phyloP scores from a whole-genome alignment of 352 stramenopile genomes.

The Peronosclerospora sorghi region DNA sequence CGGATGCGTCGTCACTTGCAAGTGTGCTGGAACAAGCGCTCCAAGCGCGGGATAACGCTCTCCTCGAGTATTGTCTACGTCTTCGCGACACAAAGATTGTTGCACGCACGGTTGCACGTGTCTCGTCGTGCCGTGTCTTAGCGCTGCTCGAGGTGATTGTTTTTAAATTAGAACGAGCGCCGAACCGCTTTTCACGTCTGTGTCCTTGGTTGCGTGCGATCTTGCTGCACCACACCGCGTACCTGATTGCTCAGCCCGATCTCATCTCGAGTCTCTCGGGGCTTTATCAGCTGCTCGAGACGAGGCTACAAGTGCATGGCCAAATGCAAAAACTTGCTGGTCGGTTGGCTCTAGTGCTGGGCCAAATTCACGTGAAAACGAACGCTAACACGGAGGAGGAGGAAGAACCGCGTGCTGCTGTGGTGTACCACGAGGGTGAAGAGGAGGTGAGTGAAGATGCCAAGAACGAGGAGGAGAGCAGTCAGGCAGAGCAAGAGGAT shows the following conservation, averaged over 20 bases:
- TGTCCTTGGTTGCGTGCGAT: constrained; percentile 78
- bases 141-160: constrained; percentile 71
- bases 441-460: constrained; percentile 25
- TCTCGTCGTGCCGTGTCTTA: constrained; percentile 64
- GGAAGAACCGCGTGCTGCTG: constrained; percentile 37
- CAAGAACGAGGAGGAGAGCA: constrained; percentile 29
- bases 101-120: constrained; percentile 59
- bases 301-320: constrained; percentile 67
- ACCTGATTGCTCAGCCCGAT: constrained; percentile 75
- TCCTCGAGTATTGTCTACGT: constrained; percentile 75
- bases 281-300: constrained; percentile 79
- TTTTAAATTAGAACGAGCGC: constrained; percentile 73
- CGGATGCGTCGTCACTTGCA: constrained; percentile 74
- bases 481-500: constrained; percentile 36
- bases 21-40: constrained; percentile 75
- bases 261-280: constrained; percentile 70
- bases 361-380: constrained; percentile 68
- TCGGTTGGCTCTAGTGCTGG: constrained; percentile 68
- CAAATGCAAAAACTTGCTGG: constrained; percentile 78
- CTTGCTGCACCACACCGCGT: constrained; percentile 76
- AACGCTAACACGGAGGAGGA: constrained; percentile 27
- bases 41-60: constrained; percentile 79
- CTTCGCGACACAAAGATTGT: constrained; percentile 72
- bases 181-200: constrained; percentile 61
- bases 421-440: constrained; percentile 61